phyloP scores from a whole-genome alignment of 2,329 filamentous ascomycete genomes.

The Microdochium trichocladiopsis region DNA sequence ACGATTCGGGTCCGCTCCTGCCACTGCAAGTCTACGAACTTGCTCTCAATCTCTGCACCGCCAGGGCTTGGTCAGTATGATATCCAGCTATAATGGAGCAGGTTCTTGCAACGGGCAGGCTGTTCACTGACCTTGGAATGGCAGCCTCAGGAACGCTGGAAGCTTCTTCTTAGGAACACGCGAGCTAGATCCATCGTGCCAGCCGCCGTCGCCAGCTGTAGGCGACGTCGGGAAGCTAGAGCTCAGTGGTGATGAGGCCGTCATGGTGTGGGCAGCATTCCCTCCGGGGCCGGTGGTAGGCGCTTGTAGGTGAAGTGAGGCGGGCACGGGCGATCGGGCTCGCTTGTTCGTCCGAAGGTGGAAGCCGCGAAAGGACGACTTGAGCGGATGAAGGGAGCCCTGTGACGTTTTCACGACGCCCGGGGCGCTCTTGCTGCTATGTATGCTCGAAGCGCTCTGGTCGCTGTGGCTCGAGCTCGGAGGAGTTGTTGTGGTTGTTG shows the following conservation, averaged over 20 bases:
- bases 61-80: slow-evolving; percentile 4
- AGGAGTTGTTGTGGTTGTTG: slow-evolving; percentile 16
- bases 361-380: slow-evolving; percentile 34
- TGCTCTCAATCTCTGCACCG: slow-evolving; percentile 36
- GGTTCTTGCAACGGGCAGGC: background rate
- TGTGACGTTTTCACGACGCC: background rate
- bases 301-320: slow-evolving; percentile 9
- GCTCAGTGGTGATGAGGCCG: slow-evolving; percentile 16
- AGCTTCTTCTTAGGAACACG: slow-evolving; percentile 18
- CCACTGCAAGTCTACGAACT: slow-evolving; percentile 47
- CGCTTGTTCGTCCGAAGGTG: slow-evolving; percentile 39
- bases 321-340: slow-evolving; percentile 30
- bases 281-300: slow-evolving; percentile 11
- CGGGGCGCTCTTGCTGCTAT: background rate
- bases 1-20: slow-evolving; percentile 41
- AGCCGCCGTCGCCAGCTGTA: slow-evolving; percentile 11
- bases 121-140: slow-evolving; percentile 34
- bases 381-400: slow-evolving; percentile 9
- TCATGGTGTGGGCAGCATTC: slow-evolving; percentile 25
- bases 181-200: slow-evolving; percentile 10
- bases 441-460: slow-evolving; percentile 2
- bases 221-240: slow-evolving; percentile 6
- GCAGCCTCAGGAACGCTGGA: slow-evolving; percentile 45
- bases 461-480: slow-evolving; percentile 12
- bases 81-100: slow-evolving; percentile 1